Base-by-base conservation (phyloP, 83 land plant genomes). In the Larix sibirica region DNA sequence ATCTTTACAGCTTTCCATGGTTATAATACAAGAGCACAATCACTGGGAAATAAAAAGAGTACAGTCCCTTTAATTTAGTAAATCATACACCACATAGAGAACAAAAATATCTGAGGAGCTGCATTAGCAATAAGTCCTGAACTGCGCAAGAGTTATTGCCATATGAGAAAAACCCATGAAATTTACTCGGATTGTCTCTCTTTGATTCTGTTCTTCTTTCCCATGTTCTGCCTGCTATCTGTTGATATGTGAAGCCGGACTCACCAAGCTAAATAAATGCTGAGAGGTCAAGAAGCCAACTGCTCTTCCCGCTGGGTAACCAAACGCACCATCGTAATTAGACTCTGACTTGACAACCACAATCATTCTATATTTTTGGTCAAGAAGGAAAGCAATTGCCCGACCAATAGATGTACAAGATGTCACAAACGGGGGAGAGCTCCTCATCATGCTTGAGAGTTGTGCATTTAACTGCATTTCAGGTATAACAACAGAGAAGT, bases 341-440 rank as follows among this genome's bases (percentile, higher is more conserved):
- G 75, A 66, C 28, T 65, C 44, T 56, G 79, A 44, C 74, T 82
- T 82, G 6, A 90, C 86, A 59, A 92, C 83, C 3, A 85, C 60
- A 2, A 90, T 70, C 91, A 92, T 83, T 76, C 78, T 83, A 79
- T 86, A 78, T 50, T 81, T 86, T 81, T 86, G 85, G 36, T 83
- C 89, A 33, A 92, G 66, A 16, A 92, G 82, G 17, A 88, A 69
- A 67, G 89, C 83, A 62, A 89, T 81, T 18, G 90, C 93, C 28
- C 81, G 82, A n/a, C 88, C 87, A 75, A 87, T 70, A 0, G 95
- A 85, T 65, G 89, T 87, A 38, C 83, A 81, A 8, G 89, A 61
- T 62, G 93, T 82, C 6, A 90, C 88, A 56, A 81, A 81, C 16
- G 91, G 91, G 40, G 91, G 93, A 9, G 95, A 90, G 20, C 85